Evolutionary conservation across 345 rosid genomes (phyloP).

Genomic region (Sonneratia alba): DNA sequence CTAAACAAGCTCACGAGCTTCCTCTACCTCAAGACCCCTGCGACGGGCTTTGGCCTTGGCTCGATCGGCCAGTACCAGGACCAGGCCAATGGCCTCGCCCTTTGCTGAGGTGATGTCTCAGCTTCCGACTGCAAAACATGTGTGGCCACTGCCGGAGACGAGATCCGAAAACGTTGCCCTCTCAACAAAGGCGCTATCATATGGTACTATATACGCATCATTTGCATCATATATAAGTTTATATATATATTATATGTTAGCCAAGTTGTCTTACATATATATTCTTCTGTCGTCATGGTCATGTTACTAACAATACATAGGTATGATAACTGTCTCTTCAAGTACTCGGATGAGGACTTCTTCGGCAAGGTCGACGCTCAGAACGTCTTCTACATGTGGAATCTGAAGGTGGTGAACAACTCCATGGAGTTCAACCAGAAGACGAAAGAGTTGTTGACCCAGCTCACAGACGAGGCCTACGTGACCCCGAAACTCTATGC

Average conservation of each 20-base stretch:
- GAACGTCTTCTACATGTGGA: conserved; percentile 35
- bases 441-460: conserved; percentile 20
- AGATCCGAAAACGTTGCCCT: conserved; percentile 26
- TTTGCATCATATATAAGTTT: no score
- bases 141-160: conserved; percentile 17
- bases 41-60: conserved; percentile 20
- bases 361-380: conserved; percentile 28
- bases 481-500: conserved; percentile 15
- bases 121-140: conserved; percentile 28
- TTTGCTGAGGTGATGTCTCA: conserved; percentile 30
- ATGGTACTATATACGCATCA: conserved; percentile 14
- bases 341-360: conserved; percentile 27
- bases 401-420: conserved; percentile 14
- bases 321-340: conserved; percentile 32
- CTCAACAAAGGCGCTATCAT: conserved; percentile 26
- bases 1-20: conserved; percentile 19
- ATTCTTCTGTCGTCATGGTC: not conserved
- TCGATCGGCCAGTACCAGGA: conserved; percentile 16
- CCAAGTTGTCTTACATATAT: not conserved
- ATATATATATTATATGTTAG: no score
- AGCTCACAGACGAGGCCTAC: conserved; percentile 16
- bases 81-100: conserved; percentile 25
- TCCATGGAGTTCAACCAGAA: conserved; percentile 18
- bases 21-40: conserved; percentile 17
- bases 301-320: not conserved